phyloP scores from a whole-genome alignment of 768 basidiomycete genomes.

The Phaeotremella fagi region DNA sequence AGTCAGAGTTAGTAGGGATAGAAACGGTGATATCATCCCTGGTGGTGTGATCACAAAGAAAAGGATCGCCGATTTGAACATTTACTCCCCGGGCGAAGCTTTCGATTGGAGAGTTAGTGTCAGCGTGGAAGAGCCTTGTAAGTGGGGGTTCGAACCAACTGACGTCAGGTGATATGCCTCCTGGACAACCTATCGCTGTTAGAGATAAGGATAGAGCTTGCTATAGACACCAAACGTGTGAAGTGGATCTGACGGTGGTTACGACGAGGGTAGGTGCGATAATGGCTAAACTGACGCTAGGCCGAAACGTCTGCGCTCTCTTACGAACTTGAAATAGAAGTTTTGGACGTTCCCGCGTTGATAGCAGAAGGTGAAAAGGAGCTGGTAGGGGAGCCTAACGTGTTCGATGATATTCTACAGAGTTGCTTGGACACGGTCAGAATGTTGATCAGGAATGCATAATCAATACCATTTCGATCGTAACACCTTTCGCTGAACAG shows the following conservation, averaged over 20 bases:
- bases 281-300: slow-evolving; percentile 8
- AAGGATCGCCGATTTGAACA: slow-evolving; percentile 78
- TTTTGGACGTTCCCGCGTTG: slow-evolving; percentile 64
- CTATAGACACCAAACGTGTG: slow-evolving; percentile 89
- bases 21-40: slow-evolving; percentile 63
- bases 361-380: slow-evolving; percentile 67
- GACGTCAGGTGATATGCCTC: slow-evolving; percentile 30
- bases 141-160: not conserved
- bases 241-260: slow-evolving; percentile 91
- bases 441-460: slow-evolving; percentile 75
- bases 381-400: slow-evolving; percentile 58
- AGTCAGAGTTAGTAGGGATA: slow-evolving; percentile 77
- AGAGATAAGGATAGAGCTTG: slow-evolving; percentile 83
- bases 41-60: slow-evolving; percentile 64
- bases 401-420: slow-evolving; percentile 86
- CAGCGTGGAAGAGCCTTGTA: slow-evolving; percentile 82
- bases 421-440: slow-evolving; percentile 90
- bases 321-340: slow-evolving; percentile 88
- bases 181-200: slow-evolving; percentile 12
- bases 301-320: slow-evolving; percentile 47
- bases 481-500: slow-evolving; percentile 54
- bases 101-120: slow-evolving; percentile 94
- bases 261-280: slow-evolving; percentile 51
- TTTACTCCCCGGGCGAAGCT: slow-evolving; percentile 70
- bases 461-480: slow-evolving; percentile 44